Percentiles rank a stretch among this genome's conserved stretches.
Conservation (phyloP, 805 yeast species). For the Wickerhamiella hasegawae region DNA sequence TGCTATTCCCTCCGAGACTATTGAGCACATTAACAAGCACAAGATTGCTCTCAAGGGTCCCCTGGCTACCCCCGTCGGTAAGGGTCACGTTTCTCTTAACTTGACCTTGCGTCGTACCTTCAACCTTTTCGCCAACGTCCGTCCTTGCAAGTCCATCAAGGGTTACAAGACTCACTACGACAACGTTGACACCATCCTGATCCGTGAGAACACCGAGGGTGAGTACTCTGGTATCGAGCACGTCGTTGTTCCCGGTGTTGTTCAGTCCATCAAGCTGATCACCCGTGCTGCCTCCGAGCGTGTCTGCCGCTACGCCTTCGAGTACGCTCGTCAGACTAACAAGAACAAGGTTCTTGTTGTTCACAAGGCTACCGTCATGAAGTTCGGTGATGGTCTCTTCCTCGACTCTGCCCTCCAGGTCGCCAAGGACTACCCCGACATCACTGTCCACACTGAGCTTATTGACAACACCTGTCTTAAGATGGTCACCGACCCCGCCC, state of each 20-base stretch:
- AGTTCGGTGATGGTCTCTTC: constrained; percentile 93
- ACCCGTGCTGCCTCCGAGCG: constrained; percentile 93
- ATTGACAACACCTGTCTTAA: constrained; percentile 91
- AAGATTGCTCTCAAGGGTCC: constrained; percentile 96
- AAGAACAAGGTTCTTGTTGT: constrained; percentile 85
- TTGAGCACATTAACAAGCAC: constrained; percentile 82
- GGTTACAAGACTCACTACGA: constrained; percentile 87
- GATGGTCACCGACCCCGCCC: constrained; percentile 76
- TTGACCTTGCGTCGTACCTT: constrained; percentile 95
- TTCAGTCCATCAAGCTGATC: constrained; percentile 92
- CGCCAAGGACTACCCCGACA: constrained; percentile 82
- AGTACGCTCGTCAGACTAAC: constrained; percentile 79
- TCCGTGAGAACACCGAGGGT: constrained; percentile 98
- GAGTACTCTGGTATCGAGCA: constrained; percentile 99
- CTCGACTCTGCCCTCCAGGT: constrained; percentile 81
- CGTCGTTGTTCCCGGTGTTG: constrained; percentile 95
- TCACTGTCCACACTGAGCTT: constrained; percentile 67
- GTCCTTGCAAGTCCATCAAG: constrained; percentile 86
- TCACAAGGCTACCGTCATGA: constrained; percentile 98
- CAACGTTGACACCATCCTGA: constrained; percentile 84
- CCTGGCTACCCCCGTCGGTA: constrained; percentile 95
- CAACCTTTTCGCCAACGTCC: constrained; percentile 88
- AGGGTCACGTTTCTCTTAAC: constrained; percentile 96
- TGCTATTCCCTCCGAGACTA: constrained; percentile 81
- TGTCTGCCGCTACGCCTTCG: constrained; percentile 92